These are phyloP conservation scores for Jamesozyma spencerorum DNA, from an alignment of 805 yeast genomes.

Conservation along the genomic window DNA sequence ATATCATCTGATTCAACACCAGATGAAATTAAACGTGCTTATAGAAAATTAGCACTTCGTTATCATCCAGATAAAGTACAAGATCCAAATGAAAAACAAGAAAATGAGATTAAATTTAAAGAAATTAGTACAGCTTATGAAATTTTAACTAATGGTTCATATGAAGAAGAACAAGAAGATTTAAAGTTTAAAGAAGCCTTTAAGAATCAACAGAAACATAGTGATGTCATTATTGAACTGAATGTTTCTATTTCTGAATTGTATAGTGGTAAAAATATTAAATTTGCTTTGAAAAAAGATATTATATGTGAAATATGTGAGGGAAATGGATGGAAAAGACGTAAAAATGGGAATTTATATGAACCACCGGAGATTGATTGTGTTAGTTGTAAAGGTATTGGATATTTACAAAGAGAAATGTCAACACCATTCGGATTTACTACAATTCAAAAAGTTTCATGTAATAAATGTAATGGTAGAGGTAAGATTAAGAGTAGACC, in stretches of 20 bases:
- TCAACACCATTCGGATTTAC: slow-evolving; percentile 62
- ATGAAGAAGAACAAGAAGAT: slow-evolving; percentile 33
- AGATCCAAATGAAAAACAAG: slow-evolving; percentile 50
- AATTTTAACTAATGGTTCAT: slow-evolving; percentile 57
- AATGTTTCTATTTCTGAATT: slow-evolving; percentile 63
- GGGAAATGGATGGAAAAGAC: slow-evolving; percentile 61
- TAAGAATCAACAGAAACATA: not conserved
- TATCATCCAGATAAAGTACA: slow-evolving; percentile 86
- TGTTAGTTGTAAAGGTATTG: slow-evolving; percentile 63
- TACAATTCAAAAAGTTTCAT: slow-evolving; percentile 50
- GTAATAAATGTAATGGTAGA: slow-evolving; percentile 61
- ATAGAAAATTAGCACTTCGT: slow-evolving; percentile 69
- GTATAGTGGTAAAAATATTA: slow-evolving; percentile 72
- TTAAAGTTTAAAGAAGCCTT: slow-evolving; percentile 41
- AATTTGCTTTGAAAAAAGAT: slow-evolving; percentile 62
- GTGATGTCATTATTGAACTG: slow-evolving; percentile 24
- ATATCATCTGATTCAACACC: slow-evolving; percentile 55
- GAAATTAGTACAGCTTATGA: slow-evolving; percentile 84
- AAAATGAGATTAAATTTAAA: slow-evolving; percentile 72
- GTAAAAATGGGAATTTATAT: slow-evolving; percentile 17
- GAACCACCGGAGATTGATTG: slow-evolving; percentile 47
- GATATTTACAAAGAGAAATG: slow-evolving; percentile 48
- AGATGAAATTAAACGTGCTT: slow-evolving; percentile 73
- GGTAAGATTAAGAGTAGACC: slow-evolving; percentile 40
- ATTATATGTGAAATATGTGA: slow-evolving; percentile 62